phyloP scores from a whole-genome alignment of 2,329 filamentous ascomycete species.

The Penicillium rolfsii region DNA sequence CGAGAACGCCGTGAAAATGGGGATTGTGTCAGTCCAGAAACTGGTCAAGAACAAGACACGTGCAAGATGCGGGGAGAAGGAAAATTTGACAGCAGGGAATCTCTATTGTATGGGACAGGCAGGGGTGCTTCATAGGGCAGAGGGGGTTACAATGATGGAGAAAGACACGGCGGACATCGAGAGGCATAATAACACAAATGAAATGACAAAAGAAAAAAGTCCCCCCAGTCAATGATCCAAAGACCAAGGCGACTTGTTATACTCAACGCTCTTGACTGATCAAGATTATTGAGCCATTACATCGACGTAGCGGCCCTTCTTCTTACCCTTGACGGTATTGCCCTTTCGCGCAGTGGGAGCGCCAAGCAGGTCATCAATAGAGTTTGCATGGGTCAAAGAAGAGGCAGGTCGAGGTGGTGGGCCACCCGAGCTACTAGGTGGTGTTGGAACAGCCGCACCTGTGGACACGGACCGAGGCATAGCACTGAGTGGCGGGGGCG shows the following conservation, averaged over 20 bases:
- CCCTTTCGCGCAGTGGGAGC: constrained; percentile 71
- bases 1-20: constrained; percentile 21
- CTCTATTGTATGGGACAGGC: constrained; percentile 23
- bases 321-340: constrained; percentile 66
- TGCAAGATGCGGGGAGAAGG: constrained; percentile 27
- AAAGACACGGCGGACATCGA: constrained; percentile 18
- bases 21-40: constrained; percentile 13
- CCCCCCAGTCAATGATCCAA: background rate
- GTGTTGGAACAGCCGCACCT: constrained; percentile 39
- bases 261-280: background rate
- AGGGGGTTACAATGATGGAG: constrained; percentile 13
- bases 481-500: constrained; percentile 35
- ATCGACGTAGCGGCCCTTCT: constrained; percentile 92
- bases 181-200: constrained; percentile 29
- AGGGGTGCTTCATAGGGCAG: constrained; percentile 3
- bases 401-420: constrained; percentile 70
- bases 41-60: constrained; percentile 19
- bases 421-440: constrained; percentile 43
- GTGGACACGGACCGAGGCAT: constrained; percentile 44
- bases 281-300: constrained; percentile 74
- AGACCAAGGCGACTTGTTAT: background rate
- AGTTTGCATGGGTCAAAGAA: constrained; percentile 87
- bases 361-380: constrained; percentile 89
- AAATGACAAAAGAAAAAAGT: constrained; percentile 27
- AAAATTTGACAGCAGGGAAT: constrained; percentile 18